Percentiles rank a stretch among this genome's conserved stretches.
Conservation (phyloP, 495 filamentous ascomycete genomes). For the Clohesyomyces aquaticus region DNA sequence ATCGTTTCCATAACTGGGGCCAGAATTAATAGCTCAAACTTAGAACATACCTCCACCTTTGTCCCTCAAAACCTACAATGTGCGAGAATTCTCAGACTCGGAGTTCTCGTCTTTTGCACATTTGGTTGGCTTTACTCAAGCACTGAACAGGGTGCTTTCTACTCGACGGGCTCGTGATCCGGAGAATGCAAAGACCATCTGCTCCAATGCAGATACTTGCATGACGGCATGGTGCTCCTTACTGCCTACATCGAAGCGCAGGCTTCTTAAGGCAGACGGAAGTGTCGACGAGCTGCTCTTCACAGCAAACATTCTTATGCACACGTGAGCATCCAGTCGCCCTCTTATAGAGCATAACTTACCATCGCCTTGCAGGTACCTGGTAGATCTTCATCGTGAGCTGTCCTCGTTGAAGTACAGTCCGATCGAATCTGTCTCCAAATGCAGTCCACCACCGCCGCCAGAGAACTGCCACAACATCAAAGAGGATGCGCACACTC, state of each 20-base stretch:
- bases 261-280: conserved; percentile 30
- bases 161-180: conserved; percentile 6
- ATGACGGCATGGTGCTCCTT: conserved; percentile 32
- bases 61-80: conserved; percentile 25
- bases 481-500: conserved; percentile 29
- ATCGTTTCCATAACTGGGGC: too few species aligned
- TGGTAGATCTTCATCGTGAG: conserved; percentile 33
- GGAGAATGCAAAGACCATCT: conserved; percentile 23
- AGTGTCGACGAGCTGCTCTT: conserved; percentile 35
- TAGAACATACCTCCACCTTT: conserved; percentile 30
- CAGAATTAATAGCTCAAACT: neutral
- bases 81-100: conserved; percentile 32
- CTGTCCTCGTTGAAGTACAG: conserved; percentile 26
- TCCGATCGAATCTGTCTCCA: conserved; percentile 32
- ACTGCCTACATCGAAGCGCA: conserved; percentile 27
- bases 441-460: conserved; percentile 35
- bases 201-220: conserved; percentile 27
- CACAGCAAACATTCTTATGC: conserved; percentile 33
- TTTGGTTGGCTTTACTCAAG: conserved; percentile 30
- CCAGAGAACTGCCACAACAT: conserved; percentile 17
- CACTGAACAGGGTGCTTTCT: conserved; percentile 21
- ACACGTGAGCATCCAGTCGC: conserved; percentile 7
- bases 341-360: neutral
- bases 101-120: conserved; percentile 40
- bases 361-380: conserved; percentile 16